Conservation (phyloP, 345 rosid genomes). For the Stellera chamaejasme region DNA sequence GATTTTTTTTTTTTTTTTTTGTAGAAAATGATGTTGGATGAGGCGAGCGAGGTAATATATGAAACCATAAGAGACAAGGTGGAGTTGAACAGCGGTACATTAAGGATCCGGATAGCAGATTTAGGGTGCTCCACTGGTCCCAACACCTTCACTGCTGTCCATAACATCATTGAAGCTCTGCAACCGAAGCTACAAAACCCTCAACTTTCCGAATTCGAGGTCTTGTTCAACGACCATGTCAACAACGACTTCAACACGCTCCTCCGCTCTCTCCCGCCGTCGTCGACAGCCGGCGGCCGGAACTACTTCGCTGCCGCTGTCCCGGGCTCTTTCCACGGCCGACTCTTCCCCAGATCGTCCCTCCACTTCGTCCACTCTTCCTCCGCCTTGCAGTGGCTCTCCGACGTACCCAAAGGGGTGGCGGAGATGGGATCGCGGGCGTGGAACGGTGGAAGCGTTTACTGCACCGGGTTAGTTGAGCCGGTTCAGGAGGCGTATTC, state of each 20-base stretch:
- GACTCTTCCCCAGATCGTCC: constrained; percentile 19
- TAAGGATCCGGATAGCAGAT: constrained; percentile 33
- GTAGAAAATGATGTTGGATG: constrained; percentile 22
- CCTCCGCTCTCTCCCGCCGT: constrained; percentile 19
- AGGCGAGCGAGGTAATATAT: constrained; percentile 20
- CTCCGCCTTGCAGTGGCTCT: constrained; percentile 22
- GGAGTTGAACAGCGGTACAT: constrained; percentile 10
- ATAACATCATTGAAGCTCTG: constrained; percentile 12
- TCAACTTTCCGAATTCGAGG: constrained; percentile 12
- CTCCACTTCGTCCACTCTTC: constrained; percentile 22
- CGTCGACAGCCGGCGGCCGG: background rate
- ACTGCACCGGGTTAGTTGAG: constrained; percentile 4
- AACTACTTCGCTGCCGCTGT: constrained; percentile 20
- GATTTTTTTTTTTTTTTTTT: no score
- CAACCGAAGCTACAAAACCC: background rate
- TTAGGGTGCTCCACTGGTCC: constrained; percentile 57
- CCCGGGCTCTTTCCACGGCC: constrained; percentile 27
- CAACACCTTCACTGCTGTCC: constrained; percentile 38
- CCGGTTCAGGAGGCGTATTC: constrained; percentile 21
- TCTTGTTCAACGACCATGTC: constrained; percentile 30
- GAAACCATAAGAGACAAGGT: constrained; percentile 32
- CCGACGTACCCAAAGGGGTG: constrained; percentile 16
- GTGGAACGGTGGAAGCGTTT: constrained; percentile 19
- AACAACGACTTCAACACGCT: constrained; percentile 34
- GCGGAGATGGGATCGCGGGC: constrained; percentile 12